Evolutionary conservation across 208 protist species (phyloP), one percentile per base, ranked within the genome.

Genomic region (Crithidia sp.): DNA sequence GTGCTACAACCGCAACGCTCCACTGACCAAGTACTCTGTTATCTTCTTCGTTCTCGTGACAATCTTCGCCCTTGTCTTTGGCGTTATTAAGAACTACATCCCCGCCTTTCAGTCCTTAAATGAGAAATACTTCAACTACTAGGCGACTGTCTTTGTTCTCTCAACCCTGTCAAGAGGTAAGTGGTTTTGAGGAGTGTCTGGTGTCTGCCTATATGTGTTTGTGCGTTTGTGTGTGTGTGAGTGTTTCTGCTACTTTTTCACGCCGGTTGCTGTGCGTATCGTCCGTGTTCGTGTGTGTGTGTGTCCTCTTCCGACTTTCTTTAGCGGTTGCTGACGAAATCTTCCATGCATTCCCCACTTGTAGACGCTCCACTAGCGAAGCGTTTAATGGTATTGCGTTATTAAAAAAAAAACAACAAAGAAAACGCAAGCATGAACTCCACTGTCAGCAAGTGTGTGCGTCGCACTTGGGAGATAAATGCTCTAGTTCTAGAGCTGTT

Each of bases 81-180:
- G 85, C 49, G 63, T 92, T 3, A 82, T 94, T 36, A 94, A 94
- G 77, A 88, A 92, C 64, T 76, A 94, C 69, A 91, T 92, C 39
- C 87, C 86, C n/a, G 87, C 85, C 7, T 89, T 88, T 19, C 85
- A 92, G 66, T 76, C 76, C 4, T 56, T 91, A 37, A 94, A 90
- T 70, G 82, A 88, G 54, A 89, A 81, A 57, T 88, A 92, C 71
- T 91, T 94, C 71, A 88, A 87, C 64, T 94, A 90, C 69, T 92
- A 71, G 40, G 7, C 40, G 28, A 4, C 40, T 7, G 41, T 41
- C 3, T 57, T 53, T 39, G 56, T 60, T 28, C 28, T 28, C 28
- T 28, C 28, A 28, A 28, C 28, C 28, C 28, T 28, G 28, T 28
- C 28, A 28, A 1, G 28, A 28, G 28, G 28, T 0, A 28, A 28